Percentiles rank a stretch among this genome's conserved stretches.
phyloP scores from a whole-genome alignment of 495 filamentous ascomycete species.

The Neurospora sublineolata region DNA sequence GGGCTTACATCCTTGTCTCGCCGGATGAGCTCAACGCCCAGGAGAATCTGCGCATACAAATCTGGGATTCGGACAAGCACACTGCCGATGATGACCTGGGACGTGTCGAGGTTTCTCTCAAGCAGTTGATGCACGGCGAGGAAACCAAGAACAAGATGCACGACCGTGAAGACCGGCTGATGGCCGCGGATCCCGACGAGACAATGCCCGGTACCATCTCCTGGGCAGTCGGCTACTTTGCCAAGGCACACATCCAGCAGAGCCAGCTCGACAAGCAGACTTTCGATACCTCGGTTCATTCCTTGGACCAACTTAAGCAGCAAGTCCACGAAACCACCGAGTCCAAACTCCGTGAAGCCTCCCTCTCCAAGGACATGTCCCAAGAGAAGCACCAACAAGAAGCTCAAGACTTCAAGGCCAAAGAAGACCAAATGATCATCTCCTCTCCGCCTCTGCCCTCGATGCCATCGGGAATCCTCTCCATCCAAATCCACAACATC shows the following conservation, averaged over 20 bases:
- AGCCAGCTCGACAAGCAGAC: constrained; percentile 44
- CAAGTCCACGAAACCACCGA: constrained; percentile 39
- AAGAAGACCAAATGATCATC: constrained; percentile 43
- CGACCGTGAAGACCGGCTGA: constrained; percentile 48
- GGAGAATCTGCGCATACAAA: constrained; percentile 53
- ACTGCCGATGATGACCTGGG: constrained; percentile 66
- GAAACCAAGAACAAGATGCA: constrained; percentile 43
- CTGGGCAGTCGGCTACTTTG: constrained; percentile 62
- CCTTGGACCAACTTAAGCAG: constrained; percentile 39
- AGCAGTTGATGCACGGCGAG: constrained; percentile 46
- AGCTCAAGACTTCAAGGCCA: constrained; percentile 45
- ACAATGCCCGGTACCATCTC: constrained; percentile 55
- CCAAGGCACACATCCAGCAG: constrained; percentile 47
- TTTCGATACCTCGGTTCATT: constrained; percentile 38
- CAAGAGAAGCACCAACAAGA: constrained; percentile 51
- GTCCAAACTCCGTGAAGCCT: constrained; percentile 52
- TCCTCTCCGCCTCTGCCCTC: constrained; percentile 44
- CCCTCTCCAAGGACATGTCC: constrained; percentile 29
- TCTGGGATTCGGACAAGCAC: constrained; percentile 61
- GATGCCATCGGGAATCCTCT: constrained; percentile 50
- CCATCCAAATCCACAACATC: constrained; percentile 63
- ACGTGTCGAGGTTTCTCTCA: constrained; percentile 53
- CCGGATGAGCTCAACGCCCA: constrained; percentile 60
- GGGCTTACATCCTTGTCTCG: constrained; percentile 49
- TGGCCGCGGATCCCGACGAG: constrained; percentile 47